Evolutionary conservation across 2,329 filamentous ascomycete species (phyloP), one percentile per base, ranked within the genome.

Genomic region (Phaeosphaeria sp.): DNA sequence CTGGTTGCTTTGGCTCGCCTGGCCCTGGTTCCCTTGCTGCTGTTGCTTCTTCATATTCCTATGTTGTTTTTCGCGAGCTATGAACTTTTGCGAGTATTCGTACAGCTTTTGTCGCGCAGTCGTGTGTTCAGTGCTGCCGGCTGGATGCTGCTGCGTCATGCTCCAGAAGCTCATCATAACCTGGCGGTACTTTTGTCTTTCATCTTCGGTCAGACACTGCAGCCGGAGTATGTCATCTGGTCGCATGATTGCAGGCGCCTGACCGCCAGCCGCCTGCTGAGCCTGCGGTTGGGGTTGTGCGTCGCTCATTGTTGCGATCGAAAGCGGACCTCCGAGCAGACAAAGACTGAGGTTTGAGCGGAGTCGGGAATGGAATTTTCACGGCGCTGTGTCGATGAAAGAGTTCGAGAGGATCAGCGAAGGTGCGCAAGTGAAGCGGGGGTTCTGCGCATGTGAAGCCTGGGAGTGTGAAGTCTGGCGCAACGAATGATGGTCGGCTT

Each of bases 101-200:
- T 80, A 77, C 20, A 87, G 78, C 61, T 83, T 84, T 25, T 78
- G 74, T 50, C 83, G 81, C 13, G 82, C 84, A 43, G 77, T 75
- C 55, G 79, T 78, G 64, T 85, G 82, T 57, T 85, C 81, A 1
- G 77, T 69, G 51, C 79, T 83, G 52, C 82, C 81, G 33, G 77
- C 74, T 13, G 83, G 78, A 42, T 80, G 79, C 43, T 69, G 79
- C 57, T 85, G 81, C 50, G 85, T 77, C 30, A 80, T 73, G 27
- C 81, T 79, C 85, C 85, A 88, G 49, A 86, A 78, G 59, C 78
- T 81, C 55, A 80, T 79, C 60, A 88, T 81, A 20, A 83, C 77
- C 49, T 80, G 75, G 56, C 82, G 83, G 67, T 87, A 86, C 63
- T 84, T 81, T 45, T 79, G 74, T 74, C 87, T 88, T 65, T 84